Conservation (phyloP, 1,139 yeast genomes). For the Taphrina sp. region DNA sequence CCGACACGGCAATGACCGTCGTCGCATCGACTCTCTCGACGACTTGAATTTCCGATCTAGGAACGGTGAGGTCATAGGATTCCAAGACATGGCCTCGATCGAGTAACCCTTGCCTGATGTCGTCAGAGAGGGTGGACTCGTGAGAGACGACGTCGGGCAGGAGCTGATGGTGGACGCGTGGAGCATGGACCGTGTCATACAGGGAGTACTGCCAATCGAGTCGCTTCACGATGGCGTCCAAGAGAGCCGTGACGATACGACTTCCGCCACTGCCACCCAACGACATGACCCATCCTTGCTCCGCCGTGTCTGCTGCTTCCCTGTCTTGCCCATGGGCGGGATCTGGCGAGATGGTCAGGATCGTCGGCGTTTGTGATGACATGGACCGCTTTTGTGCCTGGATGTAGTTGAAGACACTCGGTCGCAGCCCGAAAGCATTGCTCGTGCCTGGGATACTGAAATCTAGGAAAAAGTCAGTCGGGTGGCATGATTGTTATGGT, state of each 20-base stretch:
- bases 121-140: conserved; percentile 51
- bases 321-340: conserved; percentile 55
- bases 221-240: conserved; percentile 71
- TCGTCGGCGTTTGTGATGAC: conserved; percentile 84
- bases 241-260: conserved; percentile 76
- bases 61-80: conserved; percentile 1
- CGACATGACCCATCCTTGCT: too few relatives aligned
- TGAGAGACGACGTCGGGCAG: conserved; percentile 66
- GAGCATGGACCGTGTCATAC: conserved; percentile 69
- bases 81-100: conserved; percentile 27
- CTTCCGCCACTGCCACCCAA: conserved; percentile 97
- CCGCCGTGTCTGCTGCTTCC: too few relatives aligned
- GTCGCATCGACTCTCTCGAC: conserved; percentile 4
- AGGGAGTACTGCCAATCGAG: conserved; percentile 59
- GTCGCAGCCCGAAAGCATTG: conserved; percentile 77
- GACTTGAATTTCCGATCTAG: conserved; percentile 30
- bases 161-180: conserved; percentile 85
- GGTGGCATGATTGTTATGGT: too few relatives aligned
- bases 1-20: conserved; percentile 24
- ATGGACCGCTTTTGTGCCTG: conserved; percentile 76
- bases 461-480: too few relatives aligned
- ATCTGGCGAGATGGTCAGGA: conserved; percentile 72
- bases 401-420: conserved; percentile 75
- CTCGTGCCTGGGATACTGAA: conserved; percentile 68
- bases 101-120: conserved; percentile 7